These are phyloP conservation scores for Trametes meyenii DNA, from an alignment of 768 basidiomycete genomes.

Conservation along the genomic window DNA sequence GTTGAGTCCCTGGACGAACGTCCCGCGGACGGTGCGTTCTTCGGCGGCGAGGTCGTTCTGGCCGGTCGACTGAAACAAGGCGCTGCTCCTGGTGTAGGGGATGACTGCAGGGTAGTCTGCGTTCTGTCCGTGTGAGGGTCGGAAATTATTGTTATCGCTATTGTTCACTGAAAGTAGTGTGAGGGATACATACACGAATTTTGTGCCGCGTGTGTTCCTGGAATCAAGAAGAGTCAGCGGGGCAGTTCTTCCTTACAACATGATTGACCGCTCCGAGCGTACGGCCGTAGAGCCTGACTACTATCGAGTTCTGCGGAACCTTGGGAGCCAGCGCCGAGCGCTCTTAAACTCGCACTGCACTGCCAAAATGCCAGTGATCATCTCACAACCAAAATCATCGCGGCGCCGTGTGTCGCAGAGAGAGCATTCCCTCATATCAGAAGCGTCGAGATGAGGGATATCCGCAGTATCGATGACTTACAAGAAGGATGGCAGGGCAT, in stretches of 20 bases:
- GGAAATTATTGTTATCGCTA: background rate
- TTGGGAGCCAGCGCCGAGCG: no score
- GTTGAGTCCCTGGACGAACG: conserved; percentile 74
- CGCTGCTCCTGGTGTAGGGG: conserved; percentile 52
- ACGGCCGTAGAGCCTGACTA: no score
- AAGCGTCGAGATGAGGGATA: no score
- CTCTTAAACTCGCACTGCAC: no score
- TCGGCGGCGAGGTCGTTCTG: conserved; percentile 51
- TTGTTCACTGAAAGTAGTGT: background rate
- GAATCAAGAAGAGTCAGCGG: background rate
- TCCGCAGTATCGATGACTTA: conserved; percentile 37
- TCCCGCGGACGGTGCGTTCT: conserved; percentile 76
- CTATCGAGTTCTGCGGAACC: no score
- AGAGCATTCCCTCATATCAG: background rate
- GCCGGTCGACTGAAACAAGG: conserved; percentile 43
- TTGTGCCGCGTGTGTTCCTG: conserved; percentile 84
- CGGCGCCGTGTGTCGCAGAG: background rate
- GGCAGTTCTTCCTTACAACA: background rate
- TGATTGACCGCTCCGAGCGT: background rate
- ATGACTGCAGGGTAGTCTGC: conserved; percentile 88
- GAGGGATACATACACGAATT: conserved; percentile 53
- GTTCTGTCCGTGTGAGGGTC: conserved; percentile 38
- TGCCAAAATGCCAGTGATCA: no score
- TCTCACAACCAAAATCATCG: no score
- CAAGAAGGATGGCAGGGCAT: conserved; percentile 74